phyloP scores from a whole-genome alignment of 768 basidiomycete genomes.

The Hygrocybe coccinea region DNA sequence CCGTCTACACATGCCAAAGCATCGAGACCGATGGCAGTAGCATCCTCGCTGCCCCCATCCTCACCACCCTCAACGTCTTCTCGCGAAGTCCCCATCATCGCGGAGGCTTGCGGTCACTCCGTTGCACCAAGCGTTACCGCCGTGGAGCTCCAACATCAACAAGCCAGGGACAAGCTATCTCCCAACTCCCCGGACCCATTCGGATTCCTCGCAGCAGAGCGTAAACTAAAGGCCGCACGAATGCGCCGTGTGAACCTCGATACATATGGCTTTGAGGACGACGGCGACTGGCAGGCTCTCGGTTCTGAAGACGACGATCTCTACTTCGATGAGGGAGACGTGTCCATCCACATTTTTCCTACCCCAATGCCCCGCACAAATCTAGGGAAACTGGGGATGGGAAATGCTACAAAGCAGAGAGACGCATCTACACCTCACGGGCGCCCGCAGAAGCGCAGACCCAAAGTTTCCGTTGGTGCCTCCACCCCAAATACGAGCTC shows the following conservation, averaged over 20 bases:
- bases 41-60: background rate
- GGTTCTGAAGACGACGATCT: background rate
- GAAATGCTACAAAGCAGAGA: background rate
- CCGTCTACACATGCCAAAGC: background rate
- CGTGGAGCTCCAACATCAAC: too few relatives aligned
- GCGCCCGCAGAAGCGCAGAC: background rate
- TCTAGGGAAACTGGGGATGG: background rate
- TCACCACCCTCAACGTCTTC: background rate
- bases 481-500: too few relatives aligned
- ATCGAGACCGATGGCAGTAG: background rate
- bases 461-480: background rate
- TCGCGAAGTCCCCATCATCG: too few relatives aligned
- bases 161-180: background rate
- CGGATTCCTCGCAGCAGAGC: slow-evolving; percentile 4
- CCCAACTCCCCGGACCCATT: slow-evolving; percentile 2
- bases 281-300: background rate
- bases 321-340: background rate
- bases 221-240: background rate
- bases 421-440: background rate
- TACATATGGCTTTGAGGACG: background rate
- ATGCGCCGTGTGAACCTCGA: too few relatives aligned
- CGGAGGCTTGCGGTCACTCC: background rate
- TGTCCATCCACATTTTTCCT: background rate
- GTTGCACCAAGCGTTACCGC: too few relatives aligned
- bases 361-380: background rate